Evolutionary conservation across 2,329 filamentous ascomycete species (phyloP).

Genomic region (Coleophoma eucalyptorum): DNA sequence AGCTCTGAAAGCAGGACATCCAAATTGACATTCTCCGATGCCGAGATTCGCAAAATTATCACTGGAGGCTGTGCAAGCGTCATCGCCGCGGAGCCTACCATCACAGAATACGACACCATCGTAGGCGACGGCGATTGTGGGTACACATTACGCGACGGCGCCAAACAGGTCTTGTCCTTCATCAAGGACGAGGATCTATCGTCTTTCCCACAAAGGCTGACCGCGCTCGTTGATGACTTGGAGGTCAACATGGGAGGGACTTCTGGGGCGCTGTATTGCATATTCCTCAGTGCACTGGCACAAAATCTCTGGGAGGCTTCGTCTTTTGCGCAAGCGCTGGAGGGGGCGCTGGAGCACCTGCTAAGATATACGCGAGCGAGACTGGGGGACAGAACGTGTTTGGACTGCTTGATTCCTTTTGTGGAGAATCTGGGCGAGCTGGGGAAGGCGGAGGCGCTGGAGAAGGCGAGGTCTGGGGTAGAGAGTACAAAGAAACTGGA

Average conservation of each 20-base stretch:
- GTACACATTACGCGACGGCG: constrained; percentile 22
- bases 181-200: constrained; percentile 13
- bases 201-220: constrained; percentile 13
- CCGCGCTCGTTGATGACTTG: constrained; percentile 20
- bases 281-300: constrained; percentile 21
- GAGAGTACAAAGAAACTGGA: constrained; percentile 49
- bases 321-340: constrained; percentile 12
- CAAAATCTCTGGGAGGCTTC: constrained; percentile 10
- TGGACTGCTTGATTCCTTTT: constrained; percentile 28
- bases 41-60: constrained; percentile 13
- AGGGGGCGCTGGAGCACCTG: constrained; percentile 16
- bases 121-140: constrained; percentile 30
- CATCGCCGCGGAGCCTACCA: constrained; percentile 40
- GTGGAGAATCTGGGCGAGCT: constrained; percentile 29
- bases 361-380: constrained; percentile 23
- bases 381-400: constrained; percentile 25
- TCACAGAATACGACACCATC: constrained; percentile 45
- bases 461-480: constrained; percentile 42
- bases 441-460: constrained; percentile 39
- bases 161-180: constrained; percentile 26
- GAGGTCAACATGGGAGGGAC: constrained; percentile 28
- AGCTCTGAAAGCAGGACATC: background rate
- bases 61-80: constrained; percentile 15
- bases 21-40: constrained; percentile 10
- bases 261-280: constrained; percentile 27